Evolutionary conservation across 352 stramenopile species (phyloP).

Genomic region (Globisporangium solare): DNA sequence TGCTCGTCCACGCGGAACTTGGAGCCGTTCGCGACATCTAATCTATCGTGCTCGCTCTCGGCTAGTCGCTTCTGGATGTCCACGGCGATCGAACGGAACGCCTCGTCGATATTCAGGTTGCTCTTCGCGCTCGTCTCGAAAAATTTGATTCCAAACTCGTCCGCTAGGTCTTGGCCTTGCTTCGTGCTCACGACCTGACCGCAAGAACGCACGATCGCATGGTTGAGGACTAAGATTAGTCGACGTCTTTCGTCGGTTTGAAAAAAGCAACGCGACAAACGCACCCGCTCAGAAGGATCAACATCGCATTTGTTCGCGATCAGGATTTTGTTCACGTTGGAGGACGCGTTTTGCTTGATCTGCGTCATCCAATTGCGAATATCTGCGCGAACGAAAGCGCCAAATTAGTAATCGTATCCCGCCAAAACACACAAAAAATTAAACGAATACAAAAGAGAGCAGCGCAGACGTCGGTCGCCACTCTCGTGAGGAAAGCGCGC

Average conservation of each 20-base stretch:
- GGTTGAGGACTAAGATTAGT: not conserved
- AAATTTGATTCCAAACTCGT: constrained; percentile 93
- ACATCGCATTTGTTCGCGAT: constrained; percentile 99
- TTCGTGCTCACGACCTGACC: constrained; percentile 87
- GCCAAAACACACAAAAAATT: not conserved
- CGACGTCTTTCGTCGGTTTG: too few relatives aligned
- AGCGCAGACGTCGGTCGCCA: too few relatives aligned
- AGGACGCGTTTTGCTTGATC: constrained; percentile 97
- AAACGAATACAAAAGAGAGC: too few relatives aligned
- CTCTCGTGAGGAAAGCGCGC: too few relatives aligned
- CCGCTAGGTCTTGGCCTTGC: constrained; percentile 90
- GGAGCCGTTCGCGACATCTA: constrained; percentile 84
- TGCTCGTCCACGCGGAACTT: constrained; percentile 85
- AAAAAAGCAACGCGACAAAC: not conserved
- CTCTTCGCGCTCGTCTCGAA: constrained; percentile 94
- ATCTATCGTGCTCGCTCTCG: constrained; percentile 85
- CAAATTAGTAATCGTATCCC: not conserved
- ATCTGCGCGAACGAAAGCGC: constrained; percentile 27
- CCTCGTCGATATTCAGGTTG: constrained; percentile 91
- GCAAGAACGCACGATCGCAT: too few relatives aligned
- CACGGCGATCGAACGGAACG: constrained; percentile 85
- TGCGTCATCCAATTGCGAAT: constrained; percentile 91
- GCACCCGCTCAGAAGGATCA: constrained; percentile 92
- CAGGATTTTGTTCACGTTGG: constrained; percentile 99
- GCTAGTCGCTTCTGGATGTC: constrained; percentile 86